These are phyloP conservation scores for Holtermannia corniformis DNA, from an alignment of 768 basidiomycete genomes.

Conservation along the genomic window DNA sequence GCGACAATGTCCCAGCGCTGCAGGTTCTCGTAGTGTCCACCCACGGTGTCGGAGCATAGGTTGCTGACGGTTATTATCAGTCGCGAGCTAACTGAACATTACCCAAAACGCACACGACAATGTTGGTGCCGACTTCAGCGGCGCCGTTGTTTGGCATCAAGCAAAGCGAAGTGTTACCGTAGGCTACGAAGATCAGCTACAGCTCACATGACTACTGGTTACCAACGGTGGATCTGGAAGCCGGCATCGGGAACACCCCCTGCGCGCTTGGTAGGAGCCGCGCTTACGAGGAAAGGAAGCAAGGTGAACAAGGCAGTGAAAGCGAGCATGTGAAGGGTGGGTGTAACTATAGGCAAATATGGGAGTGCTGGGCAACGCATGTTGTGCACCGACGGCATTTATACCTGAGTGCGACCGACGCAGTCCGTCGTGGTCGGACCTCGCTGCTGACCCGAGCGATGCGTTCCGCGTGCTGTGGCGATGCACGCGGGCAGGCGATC, in stretches of 20 bases:
- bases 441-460: too few relatives aligned
- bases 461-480: too few relatives aligned
- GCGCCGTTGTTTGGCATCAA: constrained; percentile 9
- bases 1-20: constrained; percentile 10
- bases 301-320: too few relatives aligned
- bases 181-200: not conserved
- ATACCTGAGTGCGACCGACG: too few relatives aligned
- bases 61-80: not conserved
- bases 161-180: constrained; percentile 12
- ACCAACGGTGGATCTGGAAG: constrained; percentile 6
- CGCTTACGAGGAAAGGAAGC: too few relatives aligned
- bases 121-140: constrained; percentile 6
- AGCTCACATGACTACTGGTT: not conserved
- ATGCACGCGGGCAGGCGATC: too few relatives aligned
- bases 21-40: not conserved
- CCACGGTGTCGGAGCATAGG: not conserved
- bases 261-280: too few relatives aligned
- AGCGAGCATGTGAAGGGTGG: too few relatives aligned
- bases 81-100: not conserved
- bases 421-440: too few relatives aligned
- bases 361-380: too few relatives aligned
- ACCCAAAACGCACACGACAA: constrained; percentile 8
- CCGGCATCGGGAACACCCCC: constrained; percentile 1
- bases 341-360: too few relatives aligned
- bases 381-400: too few relatives aligned